Conservation (phyloP, 2,329 filamentous ascomycete genomes). For the Colletotrichum somersetense region DNA sequence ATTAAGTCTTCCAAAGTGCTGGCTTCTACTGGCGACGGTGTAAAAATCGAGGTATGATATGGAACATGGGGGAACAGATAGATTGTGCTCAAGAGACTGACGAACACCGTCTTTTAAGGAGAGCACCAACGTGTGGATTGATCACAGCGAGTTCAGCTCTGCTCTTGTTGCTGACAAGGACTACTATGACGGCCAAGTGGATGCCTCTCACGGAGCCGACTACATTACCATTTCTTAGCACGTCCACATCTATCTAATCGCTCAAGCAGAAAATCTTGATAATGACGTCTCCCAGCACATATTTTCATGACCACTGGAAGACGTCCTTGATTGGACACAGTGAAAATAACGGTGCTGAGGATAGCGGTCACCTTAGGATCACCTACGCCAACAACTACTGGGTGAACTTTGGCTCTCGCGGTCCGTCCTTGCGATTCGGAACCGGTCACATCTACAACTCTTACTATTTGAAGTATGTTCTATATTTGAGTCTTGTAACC, state of each 20-base stretch:
- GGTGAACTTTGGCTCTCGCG: constrained; percentile 70
- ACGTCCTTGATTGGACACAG: constrained; percentile 72
- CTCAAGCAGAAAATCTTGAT: fast-evolving
- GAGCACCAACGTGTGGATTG: constrained; percentile 62
- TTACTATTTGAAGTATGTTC: constrained; percentile 54
- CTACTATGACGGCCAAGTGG: constrained; percentile 58
- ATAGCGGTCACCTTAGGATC: constrained; percentile 68
- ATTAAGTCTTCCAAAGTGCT: constrained; percentile 59
- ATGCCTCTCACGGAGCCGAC: constrained; percentile 59
- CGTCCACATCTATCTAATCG: not conserved
- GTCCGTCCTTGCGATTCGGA: constrained; percentile 71
- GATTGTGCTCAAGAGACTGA: constrained; percentile 47
- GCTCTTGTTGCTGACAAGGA: constrained; percentile 55
- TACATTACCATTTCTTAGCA: constrained; percentile 56
- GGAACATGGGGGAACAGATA: not conserved
- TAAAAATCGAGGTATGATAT: constrained; percentile 46
- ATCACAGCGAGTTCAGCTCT: constrained; percentile 58
- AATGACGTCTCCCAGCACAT: constrained; percentile 46
- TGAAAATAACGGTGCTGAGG: constrained; percentile 68
- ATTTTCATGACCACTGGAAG: constrained; percentile 68
- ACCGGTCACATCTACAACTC: constrained; percentile 64
- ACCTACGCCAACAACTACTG: constrained; percentile 74
- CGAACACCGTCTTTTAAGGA: constrained; percentile 63
- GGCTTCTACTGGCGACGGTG: constrained; percentile 56
- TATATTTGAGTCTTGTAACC: too few species aligned